Conservation (phyloP, 768 basidiomycete species). For the Boletus pseudo-olivaceus region DNA sequence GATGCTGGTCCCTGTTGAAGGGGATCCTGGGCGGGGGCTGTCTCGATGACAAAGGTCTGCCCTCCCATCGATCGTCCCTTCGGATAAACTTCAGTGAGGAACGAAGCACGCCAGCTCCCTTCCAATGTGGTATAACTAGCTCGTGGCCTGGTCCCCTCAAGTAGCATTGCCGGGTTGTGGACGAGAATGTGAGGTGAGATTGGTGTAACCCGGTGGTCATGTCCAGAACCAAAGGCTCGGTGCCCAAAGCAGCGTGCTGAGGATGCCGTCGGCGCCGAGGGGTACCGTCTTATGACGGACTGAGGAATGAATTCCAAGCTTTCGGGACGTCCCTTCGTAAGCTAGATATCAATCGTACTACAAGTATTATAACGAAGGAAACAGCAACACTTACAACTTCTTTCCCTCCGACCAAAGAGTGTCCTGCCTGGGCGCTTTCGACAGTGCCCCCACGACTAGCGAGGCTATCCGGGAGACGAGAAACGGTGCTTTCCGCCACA, state of each 20-base stretch:
- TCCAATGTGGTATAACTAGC: neutral
- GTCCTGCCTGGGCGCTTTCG: neutral
- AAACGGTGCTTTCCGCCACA: neutral
- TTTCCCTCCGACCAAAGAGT: neutral
- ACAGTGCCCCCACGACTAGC: neutral
- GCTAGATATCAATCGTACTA: neutral
- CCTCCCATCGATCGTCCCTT: neutral
- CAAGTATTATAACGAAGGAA: neutral
- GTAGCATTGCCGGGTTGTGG: neutral
- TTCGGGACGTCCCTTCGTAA: slow-evolving; percentile 14
- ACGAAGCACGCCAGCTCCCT: neutral
- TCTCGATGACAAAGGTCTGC: neutral
- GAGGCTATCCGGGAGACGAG: neutral
- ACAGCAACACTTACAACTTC: slow-evolving; percentile 9
- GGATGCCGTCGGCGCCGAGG: slow-evolving; percentile 3
- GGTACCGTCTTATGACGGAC: slow-evolving; percentile 25
- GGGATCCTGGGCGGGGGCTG: neutral
- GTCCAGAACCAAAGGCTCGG: neutral
- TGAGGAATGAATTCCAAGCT: slow-evolving; percentile 25
- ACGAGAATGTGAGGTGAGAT: neutral
- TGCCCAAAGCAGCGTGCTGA: neutral
- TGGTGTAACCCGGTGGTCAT: neutral
- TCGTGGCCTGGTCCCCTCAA: slow-evolving; percentile 2
- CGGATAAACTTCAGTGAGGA: neutral
- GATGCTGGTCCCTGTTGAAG: neutral